Evolutionary conservation across 164 flowering plant species (phyloP).

Genomic region (Malania oleifera): DNA sequence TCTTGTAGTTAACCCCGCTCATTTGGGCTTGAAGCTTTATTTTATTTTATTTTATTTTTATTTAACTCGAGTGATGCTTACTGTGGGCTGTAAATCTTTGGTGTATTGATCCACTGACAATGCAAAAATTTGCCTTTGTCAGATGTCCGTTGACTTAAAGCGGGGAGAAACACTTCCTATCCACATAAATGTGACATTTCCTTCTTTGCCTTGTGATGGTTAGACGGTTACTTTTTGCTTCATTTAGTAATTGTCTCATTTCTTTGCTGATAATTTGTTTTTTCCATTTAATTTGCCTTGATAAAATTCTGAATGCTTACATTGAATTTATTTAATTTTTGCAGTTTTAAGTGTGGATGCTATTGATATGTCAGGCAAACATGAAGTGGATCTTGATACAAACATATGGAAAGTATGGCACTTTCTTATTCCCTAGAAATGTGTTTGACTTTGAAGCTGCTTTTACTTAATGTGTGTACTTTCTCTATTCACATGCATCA

Average conservation of each 20-base stretch:
- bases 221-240: slow-evolving; percentile 11
- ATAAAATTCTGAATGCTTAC: not conserved
- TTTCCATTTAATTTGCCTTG: not conserved
- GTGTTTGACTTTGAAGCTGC: not conserved
- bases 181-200: slow-evolving; percentile 92
- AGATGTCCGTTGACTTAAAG: slow-evolving; percentile 97
- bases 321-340: slow-evolving; percentile 1
- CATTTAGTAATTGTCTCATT: not conserved
- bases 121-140: slow-evolving; percentile 7
- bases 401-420: slow-evolving; percentile 91
- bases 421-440: not conserved
- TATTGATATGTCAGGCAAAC: slow-evolving; percentile 98
- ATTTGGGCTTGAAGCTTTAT: too few relatives aligned
- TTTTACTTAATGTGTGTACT: slow-evolving; percentile 3
- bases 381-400: slow-evolving; percentile 99
- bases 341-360: slow-evolving; percentile 98
- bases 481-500: too few relatives aligned
- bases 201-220: slow-evolving; percentile 98
- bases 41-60: not conserved
- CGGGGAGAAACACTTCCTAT: slow-evolving; percentile 99
- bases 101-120: not conserved
- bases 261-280: not conserved
- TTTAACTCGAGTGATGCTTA: too few relatives aligned
- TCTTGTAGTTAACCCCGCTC: too few relatives aligned
- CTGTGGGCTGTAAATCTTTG: not conserved